Evolutionary conservation across 495 filamentous ascomycete species (phyloP).

Genomic region (Astrothelium macrocarpum): DNA sequence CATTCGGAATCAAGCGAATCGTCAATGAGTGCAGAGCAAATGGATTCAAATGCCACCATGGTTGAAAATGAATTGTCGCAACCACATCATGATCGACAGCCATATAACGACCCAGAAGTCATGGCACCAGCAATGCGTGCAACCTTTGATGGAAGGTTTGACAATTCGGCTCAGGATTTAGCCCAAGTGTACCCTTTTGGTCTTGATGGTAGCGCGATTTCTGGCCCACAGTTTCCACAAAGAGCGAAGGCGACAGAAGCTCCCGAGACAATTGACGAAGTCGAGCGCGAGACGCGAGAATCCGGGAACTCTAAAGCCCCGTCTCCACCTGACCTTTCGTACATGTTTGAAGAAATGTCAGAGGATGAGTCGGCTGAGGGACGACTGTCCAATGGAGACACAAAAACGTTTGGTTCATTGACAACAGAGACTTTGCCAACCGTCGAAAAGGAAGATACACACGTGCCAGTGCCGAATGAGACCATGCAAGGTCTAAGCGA

Average conservation of each 20-base stretch:
- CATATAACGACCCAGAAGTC: background rate
- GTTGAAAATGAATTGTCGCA: no score
- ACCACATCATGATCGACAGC: no score
- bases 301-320: background rate
- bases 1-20: no score
- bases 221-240: background rate
- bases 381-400: no score
- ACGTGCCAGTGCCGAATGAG: background rate
- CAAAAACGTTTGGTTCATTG: background rate
- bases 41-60: no score
- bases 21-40: no score
- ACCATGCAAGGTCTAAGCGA: background rate
- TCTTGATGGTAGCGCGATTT: background rate
- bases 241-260: background rate
- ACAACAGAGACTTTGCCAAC: background rate
- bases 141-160: background rate
- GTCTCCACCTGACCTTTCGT: background rate
- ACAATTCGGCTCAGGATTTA: background rate
- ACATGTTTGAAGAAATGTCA: background rate
- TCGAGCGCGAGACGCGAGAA: background rate
- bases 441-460: background rate
- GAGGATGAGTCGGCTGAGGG: background rate
- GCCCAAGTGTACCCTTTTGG: background rate
- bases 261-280: background rate
- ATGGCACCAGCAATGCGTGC: background rate